Evolutionary conservation across 495 filamentous ascomycete genomes (phyloP), one percentile per base, ranked within the genome.

Genomic region (Penicillium angulare): DNA sequence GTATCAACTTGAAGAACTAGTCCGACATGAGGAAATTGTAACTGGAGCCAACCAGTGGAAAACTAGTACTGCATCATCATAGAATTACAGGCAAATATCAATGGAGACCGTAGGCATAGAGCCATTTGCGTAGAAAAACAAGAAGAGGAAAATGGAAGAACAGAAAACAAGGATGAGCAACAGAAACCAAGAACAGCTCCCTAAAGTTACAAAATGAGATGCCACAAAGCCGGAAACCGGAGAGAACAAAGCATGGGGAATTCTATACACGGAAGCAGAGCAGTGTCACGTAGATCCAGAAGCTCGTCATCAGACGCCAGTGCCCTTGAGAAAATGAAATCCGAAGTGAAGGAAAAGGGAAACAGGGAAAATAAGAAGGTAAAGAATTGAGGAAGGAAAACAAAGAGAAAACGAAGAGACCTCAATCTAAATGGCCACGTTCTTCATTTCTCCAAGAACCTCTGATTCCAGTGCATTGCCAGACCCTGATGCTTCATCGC

Each of bases 401-500:
- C 16, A 47, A 44, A 44, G 26, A 49, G 54, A 47, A 49, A 13
- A 22, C 21, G n/a, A 12, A 26, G 38, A 50, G 20, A 35, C 35
- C 18, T 24, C 6, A 43, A 40, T 54, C 61, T 72, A 81, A 52
- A 81, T 80, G 31, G 76, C 74, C 52, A 81, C 77, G 57, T 75
- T 81, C 63, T 81, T 81, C 78, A 81, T 79, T 45, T 79, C 78
- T 44, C 76, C 74, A 13, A 77, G 61, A 49, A 74, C 68, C 53
- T 74, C 72, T 10, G 64, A 61, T 42, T 75, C 71, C 47, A 70
- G 57, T 24, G 47, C 54, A 45, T 52, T 50, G 26, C 66, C 59
- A 18, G 45, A 48, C 39, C 56, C 63, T 22, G 57, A 52, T 9
- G 64, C 50, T 4, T 61, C 66, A 26, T 62, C 67, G 22, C 43